Base-by-base conservation (phyloP, 805 yeast species). In the Saturnispora sekii region DNA sequence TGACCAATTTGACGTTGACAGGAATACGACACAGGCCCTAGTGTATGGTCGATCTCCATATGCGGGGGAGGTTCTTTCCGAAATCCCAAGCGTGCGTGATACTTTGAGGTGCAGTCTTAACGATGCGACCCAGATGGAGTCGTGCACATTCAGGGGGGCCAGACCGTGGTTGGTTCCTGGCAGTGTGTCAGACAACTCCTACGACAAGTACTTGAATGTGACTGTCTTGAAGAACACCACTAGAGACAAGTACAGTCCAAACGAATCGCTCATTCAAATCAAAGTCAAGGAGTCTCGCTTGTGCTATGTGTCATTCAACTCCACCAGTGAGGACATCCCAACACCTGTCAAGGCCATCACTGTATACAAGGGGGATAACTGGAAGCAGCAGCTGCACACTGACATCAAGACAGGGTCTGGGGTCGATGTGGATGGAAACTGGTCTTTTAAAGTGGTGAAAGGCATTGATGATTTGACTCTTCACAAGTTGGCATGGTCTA, bases 321-420 rank as follows among this genome's bases (percentile, higher is more conserved):
- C 75, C 1, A 48, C 51, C 8, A 67, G 63, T 6, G 54, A 65
- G 48, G 48, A 56, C 51, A 54, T 62, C 38, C 60, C 60, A 9
- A 72, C 85, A 0, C 89, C 89, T 1, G 83, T 86, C 8, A 79
- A 79, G 51, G 65, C 79, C 35, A 67, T 84, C 2, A 75, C 76
- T 0, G 61, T 82, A 6, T 79, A 66, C 50, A 67, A 70, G 33
- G 56, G 52, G 4, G 49, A 46, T 2, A 49, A 49, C 12, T 38
- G 33, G 6, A 40, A 18, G n/a, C 38, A 28, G 9, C 48, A 49
- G 38, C 15, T 41, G 2, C 34, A 47, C 29, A 15, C 18, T 10
- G 30, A 36, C 1, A 12, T 35, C 8, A 38, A 31, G 17, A 55
- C 35, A 15, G 40, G 32, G 5, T 28, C 40, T 21, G 43, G 45